phyloP scores from a whole-genome alignment of 2,329 filamentous ascomycete genomes.

The Aspergillus ustus region DNA sequence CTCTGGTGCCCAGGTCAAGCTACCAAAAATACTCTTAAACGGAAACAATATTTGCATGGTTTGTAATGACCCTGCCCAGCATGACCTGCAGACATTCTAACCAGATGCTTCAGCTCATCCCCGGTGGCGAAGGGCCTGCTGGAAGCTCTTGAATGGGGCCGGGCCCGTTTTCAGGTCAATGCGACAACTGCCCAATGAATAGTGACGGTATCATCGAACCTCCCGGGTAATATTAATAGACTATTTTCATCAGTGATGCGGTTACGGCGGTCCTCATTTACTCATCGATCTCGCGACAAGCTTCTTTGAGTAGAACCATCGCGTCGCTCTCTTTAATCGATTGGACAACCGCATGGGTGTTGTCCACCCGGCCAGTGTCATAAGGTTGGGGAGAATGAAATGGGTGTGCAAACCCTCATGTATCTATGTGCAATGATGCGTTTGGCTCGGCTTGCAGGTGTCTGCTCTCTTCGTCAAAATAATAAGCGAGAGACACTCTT shows the following conservation, averaged over 20 bases:
- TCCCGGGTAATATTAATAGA: constrained; percentile 5
- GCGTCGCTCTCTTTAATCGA: background rate
- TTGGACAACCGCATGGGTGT: background rate
- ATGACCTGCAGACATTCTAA: background rate
- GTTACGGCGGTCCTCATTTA: background rate
- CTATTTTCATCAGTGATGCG: background rate
- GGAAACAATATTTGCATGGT: constrained; percentile 99
- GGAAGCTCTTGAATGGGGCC: constrained; percentile 32
- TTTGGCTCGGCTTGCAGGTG: background rate
- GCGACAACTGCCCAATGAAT: constrained; percentile 23
- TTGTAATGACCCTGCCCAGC: constrained; percentile 34
- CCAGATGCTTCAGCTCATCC: constrained; percentile 66
- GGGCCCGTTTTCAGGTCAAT: constrained; percentile 1
- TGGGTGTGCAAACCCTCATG: background rate
- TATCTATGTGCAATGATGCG: background rate
- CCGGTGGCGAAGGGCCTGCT: constrained; percentile 73
- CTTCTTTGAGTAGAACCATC: background rate
- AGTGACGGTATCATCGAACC: constrained; percentile 26
- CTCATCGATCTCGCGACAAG: background rate
- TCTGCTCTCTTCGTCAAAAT: background rate
- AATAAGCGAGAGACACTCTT: background rate
- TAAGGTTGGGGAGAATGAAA: background rate
- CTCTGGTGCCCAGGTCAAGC: constrained; percentile 81
- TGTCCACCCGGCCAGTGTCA: background rate
- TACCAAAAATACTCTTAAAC: constrained; percentile 93